phyloP scores from a whole-genome alignment of 257 asterid genomes.

The Cordia subcordata region DNA sequence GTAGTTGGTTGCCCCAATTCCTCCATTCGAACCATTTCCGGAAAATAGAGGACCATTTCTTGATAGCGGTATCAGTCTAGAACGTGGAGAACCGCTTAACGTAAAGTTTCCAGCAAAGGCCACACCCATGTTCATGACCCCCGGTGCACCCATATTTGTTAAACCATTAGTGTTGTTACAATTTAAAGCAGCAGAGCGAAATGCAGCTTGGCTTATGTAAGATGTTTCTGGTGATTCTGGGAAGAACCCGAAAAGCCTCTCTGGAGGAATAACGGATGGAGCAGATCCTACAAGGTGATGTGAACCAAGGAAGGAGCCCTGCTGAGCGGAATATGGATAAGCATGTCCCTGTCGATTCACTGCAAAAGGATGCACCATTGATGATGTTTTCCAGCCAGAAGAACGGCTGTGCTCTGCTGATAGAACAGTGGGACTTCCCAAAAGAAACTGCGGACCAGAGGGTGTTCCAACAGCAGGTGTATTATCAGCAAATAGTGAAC shows the following conservation, averaged over 20 bases:
- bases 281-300: constrained; percentile 75
- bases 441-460: constrained; percentile 89
- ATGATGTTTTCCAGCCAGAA: constrained; percentile 51
- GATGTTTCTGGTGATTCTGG: constrained; percentile 76
- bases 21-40: constrained; percentile 65
- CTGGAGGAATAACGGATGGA: constrained; percentile 77
- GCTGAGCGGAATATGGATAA: too few relatives aligned
- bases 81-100: constrained; percentile 61
- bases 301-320: constrained; percentile 1
- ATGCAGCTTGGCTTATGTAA: too few relatives aligned
- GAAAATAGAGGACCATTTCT: constrained; percentile 59
- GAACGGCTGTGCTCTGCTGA: constrained; percentile 47
- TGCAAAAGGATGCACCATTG: background rate
- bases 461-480: constrained; percentile 74
- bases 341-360: too few relatives aligned
- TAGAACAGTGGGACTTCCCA: constrained; percentile 84
- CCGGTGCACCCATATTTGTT: constrained; percentile 30
- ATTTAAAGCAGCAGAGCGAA: constrained; percentile 26
- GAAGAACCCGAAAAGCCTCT: constrained; percentile 67
- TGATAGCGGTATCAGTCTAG: constrained; percentile 55
- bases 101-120: constrained; percentile 53
- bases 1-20: constrained; percentile 26
- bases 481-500: constrained; percentile 6
- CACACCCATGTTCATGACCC: constrained; percentile 58
- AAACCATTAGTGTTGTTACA: constrained; percentile 5